Evolutionary conservation across 139 green algal genomes (phyloP), one percentile per base, ranked within the genome.

Genomic region (Choricystis sp.): DNA sequence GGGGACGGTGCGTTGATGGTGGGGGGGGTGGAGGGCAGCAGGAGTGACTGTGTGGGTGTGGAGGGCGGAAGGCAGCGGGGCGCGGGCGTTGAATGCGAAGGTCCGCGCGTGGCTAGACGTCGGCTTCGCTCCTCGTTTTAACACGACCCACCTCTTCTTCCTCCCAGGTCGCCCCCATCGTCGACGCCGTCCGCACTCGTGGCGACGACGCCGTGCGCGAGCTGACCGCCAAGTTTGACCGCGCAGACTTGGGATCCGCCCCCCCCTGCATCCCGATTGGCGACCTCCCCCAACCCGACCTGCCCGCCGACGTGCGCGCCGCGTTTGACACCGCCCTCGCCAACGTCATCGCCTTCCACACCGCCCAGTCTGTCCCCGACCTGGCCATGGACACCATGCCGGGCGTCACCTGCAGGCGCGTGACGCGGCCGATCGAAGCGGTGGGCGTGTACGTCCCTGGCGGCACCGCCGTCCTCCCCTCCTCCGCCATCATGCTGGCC

Each of bases 371-470:
- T 31, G 26, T 61, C 25, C 57, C 68, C 2, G 71, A 72, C 2
- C 65, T 95, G 63, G 65, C 79, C 49, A 84, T 96, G 26, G 83
- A 95, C 69, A 94, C 89, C n/a, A 95, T 95, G 89, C 88, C 90
- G 5, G 93, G 93, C 1, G 93, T 99, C 19, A 69, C 29, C 0
- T 99, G 93, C 78, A 48, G 75, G 20, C 70, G 88, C 0, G 66
- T 91, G 31, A 60, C 72, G 1, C 63, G 84, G 4, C 78, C 86
- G 62, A 90, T 94, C 62, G 73, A 66, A 24, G 65, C 78, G 0
- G 92, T 99, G 24, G 93, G 93, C 4, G 61, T 98, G 28, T 99
- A 99, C 69, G 90, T 99, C 9, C 93, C 93, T 0, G 93, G 93
- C 5, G 93, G 93, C 56, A 97, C 88, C 19, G 93, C 93, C 0